Evolutionary conservation across 129 eudicot genomes (phyloP).

Genomic region (Centrapalus pauciflorus): DNA sequence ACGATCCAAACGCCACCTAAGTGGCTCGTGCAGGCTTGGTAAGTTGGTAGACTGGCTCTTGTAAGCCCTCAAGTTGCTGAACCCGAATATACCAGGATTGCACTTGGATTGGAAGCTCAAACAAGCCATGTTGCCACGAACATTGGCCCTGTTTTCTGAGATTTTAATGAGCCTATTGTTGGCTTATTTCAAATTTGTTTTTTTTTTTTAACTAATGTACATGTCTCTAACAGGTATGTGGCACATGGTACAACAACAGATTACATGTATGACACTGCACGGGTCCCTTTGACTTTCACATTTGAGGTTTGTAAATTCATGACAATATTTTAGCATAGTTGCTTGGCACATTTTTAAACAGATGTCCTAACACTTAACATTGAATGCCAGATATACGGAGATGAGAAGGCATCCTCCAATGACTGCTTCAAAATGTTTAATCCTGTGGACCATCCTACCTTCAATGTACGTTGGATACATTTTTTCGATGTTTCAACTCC

Average conservation of each 20-base stretch:
- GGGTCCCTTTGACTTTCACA: slow-evolving; percentile 81
- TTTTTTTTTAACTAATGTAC: background rate
- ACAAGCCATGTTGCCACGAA: too few species aligned
- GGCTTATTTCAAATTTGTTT: background rate
- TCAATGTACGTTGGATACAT: slow-evolving; percentile 37
- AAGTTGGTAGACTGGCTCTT: too few species aligned
- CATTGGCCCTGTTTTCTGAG: too few species aligned
- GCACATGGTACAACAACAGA: slow-evolving; percentile 91
- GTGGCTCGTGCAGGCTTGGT: too few species aligned
- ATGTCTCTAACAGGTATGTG: slow-evolving; percentile 41
- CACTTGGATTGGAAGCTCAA: too few species aligned
- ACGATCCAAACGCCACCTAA: too few species aligned
- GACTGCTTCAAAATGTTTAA: slow-evolving; percentile 87
- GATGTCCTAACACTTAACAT: background rate
- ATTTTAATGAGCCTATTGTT: too few species aligned
- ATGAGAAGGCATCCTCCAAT: slow-evolving; percentile 48
- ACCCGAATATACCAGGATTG: too few species aligned
- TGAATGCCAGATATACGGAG: slow-evolving; percentile 63
- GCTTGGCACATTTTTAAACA: background rate
- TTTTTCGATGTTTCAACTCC: too few species aligned
- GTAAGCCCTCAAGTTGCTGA: too few species aligned
- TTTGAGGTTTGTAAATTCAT: slow-evolving; percentile 49
- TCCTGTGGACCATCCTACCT: slow-evolving; percentile 55
- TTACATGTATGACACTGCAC: slow-evolving; percentile 68
- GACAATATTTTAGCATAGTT: background rate